Conservation (phyloP, 2,329 filamentous ascomycete species). For the Thielaviopsis ethacetica region DNA sequence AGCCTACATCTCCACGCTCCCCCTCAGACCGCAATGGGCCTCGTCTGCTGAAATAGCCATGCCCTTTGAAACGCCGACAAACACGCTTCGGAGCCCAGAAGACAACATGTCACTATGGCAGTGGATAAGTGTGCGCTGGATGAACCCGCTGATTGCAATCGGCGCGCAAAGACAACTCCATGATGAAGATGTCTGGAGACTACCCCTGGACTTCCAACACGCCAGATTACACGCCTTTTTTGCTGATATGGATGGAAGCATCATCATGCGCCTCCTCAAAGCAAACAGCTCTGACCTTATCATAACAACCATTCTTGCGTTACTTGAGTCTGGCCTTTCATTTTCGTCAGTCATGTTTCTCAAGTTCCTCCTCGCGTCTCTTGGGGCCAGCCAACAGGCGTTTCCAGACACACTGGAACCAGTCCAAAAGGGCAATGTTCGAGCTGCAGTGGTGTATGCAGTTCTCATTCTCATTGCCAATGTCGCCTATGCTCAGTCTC, state of each 20-base stretch:
- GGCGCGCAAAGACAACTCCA: slow-evolving; percentile 51
- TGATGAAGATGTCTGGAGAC: slow-evolving; percentile 65
- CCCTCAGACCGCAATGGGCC: slow-evolving; percentile 44
- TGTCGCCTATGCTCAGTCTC: slow-evolving; percentile 45
- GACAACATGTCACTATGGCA: slow-evolving; percentile 67
- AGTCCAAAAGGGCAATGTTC: not conserved
- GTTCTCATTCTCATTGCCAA: slow-evolving; percentile 42
- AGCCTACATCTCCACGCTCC: slow-evolving; percentile 47
- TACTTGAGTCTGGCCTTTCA: slow-evolving; percentile 41
- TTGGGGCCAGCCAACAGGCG: not conserved
- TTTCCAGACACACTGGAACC: not conserved
- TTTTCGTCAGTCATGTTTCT: slow-evolving; percentile 50
- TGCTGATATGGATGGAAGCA: slow-evolving; percentile 52
- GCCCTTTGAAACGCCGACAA: slow-evolving; percentile 21
- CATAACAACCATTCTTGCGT: slow-evolving; percentile 46
- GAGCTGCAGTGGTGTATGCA: slow-evolving; percentile 34
- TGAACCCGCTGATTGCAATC: slow-evolving; percentile 52
- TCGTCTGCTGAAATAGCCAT: slow-evolving; percentile 40
- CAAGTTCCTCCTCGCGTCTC: slow-evolving; percentile 43
- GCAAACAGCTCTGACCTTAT: slow-evolving; percentile 69
- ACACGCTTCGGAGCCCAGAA: slow-evolving; percentile 49
- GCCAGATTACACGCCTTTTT: slow-evolving; percentile 58
- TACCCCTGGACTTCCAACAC: slow-evolving; percentile 73
- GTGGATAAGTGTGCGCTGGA: slow-evolving; percentile 75
- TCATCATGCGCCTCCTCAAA: slow-evolving; percentile 50